Conservation (phyloP, 108 stramenopile genomes). For the Pseudonitzschia pungens region DNA sequence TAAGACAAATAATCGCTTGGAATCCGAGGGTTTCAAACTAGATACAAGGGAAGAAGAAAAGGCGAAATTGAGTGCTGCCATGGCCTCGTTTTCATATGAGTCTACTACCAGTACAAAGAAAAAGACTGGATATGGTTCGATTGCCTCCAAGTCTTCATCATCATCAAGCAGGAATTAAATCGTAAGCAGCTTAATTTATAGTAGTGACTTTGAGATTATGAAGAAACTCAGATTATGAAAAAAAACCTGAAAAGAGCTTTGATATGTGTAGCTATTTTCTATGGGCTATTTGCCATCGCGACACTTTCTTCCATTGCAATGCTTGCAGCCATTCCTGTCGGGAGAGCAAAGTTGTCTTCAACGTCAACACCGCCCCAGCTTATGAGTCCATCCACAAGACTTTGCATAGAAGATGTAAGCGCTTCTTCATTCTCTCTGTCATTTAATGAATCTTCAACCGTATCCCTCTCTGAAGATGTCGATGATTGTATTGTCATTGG, state of each 20-base stretch:
- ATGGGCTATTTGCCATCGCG: constrained; percentile 19
- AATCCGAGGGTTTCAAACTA: constrained; percentile 50
- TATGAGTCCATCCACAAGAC: constrained; percentile 87
- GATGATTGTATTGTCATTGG: background rate
- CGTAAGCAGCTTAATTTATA: too few relatives aligned
- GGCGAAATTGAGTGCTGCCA: constrained; percentile 26
- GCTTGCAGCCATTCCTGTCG: constrained; percentile 63
- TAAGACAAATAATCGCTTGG: constrained; percentile 56
- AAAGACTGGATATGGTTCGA: constrained; percentile 15
- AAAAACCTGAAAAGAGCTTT: background rate
- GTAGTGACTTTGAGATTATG: background rate
- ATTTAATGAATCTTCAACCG: background rate
- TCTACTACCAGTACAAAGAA: constrained; percentile 22
- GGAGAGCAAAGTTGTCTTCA: constrained; percentile 57
- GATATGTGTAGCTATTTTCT: background rate
- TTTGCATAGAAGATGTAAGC: constrained; percentile 80
- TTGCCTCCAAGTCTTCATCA: background rate
- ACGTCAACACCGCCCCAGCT: constrained; percentile 74
- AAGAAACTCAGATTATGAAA: background rate
- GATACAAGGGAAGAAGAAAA: constrained; percentile 56
- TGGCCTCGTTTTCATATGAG: constrained; percentile 54
- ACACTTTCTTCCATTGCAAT: constrained; percentile 52
- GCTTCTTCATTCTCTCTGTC: constrained; percentile 34
- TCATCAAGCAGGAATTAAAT: background rate
- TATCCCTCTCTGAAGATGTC: background rate